phyloP scores from a whole-genome alignment of 2,329 filamentous ascomycete species.

The Calonectria hawksworthii region DNA sequence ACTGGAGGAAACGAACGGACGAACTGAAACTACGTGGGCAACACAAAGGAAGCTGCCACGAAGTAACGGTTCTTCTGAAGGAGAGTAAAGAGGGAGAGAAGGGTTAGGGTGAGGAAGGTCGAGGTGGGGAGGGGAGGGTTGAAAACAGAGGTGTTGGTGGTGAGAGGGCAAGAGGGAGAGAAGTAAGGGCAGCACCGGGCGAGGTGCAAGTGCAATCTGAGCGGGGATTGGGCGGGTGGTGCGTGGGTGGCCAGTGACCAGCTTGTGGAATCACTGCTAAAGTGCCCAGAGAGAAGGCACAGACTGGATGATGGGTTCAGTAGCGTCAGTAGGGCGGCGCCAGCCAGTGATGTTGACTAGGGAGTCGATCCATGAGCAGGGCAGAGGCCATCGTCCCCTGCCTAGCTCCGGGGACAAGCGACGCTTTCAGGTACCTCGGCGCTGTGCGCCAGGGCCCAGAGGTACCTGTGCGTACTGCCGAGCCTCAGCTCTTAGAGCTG shows the following conservation, averaged over 20 bases:
- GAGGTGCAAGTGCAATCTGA: background rate
- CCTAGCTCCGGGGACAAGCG: constrained; percentile 3
- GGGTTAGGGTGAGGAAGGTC: constrained; percentile 24
- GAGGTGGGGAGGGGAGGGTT: constrained; percentile 29
- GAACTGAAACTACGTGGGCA: constrained; percentile 42
- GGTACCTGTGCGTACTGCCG: background rate
- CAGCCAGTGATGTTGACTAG: constrained; percentile 7
- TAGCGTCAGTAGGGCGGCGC: constrained; percentile 15
- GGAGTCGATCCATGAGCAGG: constrained; percentile 11
- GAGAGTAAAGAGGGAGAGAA: constrained; percentile 27
- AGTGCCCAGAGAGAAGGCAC: background rate
- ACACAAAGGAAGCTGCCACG: constrained; percentile 38
- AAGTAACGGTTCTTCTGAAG: constrained; percentile 39
- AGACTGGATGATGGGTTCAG: background rate
- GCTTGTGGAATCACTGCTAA: background rate
- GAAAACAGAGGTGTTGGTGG: constrained; percentile 23
- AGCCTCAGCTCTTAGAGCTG: background rate
- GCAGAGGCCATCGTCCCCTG: constrained; percentile 7
- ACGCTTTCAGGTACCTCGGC: constrained; percentile 1
- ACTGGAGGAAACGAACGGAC: constrained; percentile 47
- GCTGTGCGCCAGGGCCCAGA: background rate
- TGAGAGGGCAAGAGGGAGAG: constrained; percentile 26
- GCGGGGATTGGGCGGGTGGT: background rate
- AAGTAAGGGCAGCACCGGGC: constrained; percentile 20
- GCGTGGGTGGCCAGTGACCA: constrained; percentile 11